A percentile compares a stretch with the other conserved stretches of the same genome.
phyloP scores from a whole-genome alignment of 768 basidiomycete genomes.

The Hericium coralloides region DNA sequence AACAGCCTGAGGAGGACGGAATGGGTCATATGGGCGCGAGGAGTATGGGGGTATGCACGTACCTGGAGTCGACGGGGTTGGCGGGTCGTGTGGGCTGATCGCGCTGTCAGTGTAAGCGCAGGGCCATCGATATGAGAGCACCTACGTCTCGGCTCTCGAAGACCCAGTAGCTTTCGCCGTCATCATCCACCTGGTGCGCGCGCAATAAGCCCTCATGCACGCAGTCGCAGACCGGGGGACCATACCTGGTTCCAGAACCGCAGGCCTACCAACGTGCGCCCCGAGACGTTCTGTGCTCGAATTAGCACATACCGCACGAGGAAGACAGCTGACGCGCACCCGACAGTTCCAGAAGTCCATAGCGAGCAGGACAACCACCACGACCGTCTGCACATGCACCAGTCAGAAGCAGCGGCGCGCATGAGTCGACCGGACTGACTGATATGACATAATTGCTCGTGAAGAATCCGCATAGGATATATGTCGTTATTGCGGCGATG shows the following conservation, averaged over 20 bases:
- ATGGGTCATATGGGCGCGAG: not conserved
- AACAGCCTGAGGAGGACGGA: constrained; percentile 59
- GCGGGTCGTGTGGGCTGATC: constrained; percentile 77
- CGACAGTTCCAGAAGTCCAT: constrained; percentile 99
- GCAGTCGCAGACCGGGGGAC: not conserved
- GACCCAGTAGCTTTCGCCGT: constrained; percentile 95
- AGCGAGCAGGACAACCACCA: constrained; percentile 86
- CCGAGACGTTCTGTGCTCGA: constrained; percentile 75
- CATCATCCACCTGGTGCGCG: constrained; percentile 71
- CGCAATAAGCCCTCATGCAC: not conserved
- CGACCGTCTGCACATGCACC: constrained; percentile 52
- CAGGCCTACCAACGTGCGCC: constrained; percentile 86
- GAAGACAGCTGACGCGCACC: constrained; percentile 34
- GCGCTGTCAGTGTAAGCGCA: not conserved
- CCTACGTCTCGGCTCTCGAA: constrained; percentile 94
- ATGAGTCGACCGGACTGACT: constrained; percentile 36
- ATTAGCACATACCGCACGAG: not conserved
- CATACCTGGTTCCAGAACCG: constrained; percentile 93
- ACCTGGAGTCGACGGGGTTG: constrained; percentile 85
- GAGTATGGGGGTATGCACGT: constrained; percentile 17
- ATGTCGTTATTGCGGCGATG: constrained; percentile 79
- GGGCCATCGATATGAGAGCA: constrained; percentile 5
- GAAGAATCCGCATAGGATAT: constrained; percentile 88
- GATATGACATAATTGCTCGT: constrained; percentile 90
- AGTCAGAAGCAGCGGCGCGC: not conserved